These are phyloP conservation scores for Somion occarium DNA, from an alignment of 1,284 basidiomycete genomes.

Conservation along the genomic window DNA sequence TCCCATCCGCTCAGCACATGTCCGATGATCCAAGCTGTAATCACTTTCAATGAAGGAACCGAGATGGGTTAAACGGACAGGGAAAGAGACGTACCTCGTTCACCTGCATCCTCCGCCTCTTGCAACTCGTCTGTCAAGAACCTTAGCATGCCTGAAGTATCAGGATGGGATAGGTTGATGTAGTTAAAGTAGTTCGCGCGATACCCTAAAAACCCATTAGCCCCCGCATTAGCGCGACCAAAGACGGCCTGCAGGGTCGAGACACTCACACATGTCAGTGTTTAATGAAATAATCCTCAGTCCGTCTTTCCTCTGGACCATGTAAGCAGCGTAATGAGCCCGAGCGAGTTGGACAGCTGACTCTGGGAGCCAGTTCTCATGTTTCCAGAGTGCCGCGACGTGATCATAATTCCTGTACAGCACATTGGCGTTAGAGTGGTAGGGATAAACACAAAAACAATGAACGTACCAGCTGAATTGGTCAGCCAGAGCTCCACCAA, in stretches of 20 bases:
- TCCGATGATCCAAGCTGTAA: constrained; percentile 72
- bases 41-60: neutral
- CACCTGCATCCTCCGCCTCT: constrained; percentile 66
- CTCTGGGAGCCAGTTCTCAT: constrained; percentile 68
- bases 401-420: constrained; percentile 68
- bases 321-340: constrained; percentile 73
- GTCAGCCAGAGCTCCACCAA: constrained; percentile 46
- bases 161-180: constrained; percentile 69
- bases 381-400: constrained; percentile 61
- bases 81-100: constrained; percentile 42
- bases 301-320: constrained; percentile 63
- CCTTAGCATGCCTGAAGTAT: constrained; percentile 70
- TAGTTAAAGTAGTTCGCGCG: constrained; percentile 71
- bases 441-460: no score
- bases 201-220: constrained; percentile 3
- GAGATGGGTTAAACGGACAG: neutral
- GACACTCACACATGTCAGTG: constrained; percentile 63
- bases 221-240: constrained; percentile 39
- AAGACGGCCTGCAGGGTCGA: neutral
- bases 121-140: constrained; percentile 83
- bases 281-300: constrained; percentile 74
- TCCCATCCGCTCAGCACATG: constrained; percentile 80
- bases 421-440: neutral
- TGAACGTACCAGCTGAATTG: constrained; percentile 67
- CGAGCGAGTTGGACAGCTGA: constrained; percentile 54